phyloP scores from a whole-genome alignment of 2,329 filamentous ascomycete species.

The Fusarium solani-melongenae region DNA sequence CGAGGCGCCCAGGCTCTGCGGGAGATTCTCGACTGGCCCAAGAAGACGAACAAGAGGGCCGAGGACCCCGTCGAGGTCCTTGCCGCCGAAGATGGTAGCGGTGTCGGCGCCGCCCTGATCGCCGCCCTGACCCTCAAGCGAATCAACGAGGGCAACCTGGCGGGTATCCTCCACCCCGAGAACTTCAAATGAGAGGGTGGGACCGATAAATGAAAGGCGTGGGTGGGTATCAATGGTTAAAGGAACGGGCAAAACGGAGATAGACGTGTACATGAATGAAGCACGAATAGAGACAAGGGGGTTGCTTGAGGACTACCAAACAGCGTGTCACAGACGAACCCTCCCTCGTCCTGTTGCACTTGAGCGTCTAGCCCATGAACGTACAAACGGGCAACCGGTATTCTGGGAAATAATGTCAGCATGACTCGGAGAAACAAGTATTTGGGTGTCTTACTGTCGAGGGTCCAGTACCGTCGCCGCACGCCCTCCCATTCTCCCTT shows the following conservation, averaged over 20 bases:
- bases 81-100: constrained; percentile 93
- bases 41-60: constrained; percentile 73
- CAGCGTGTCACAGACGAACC: constrained; percentile 22
- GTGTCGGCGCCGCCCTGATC: constrained; percentile 96
- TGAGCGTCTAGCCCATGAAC: constrained; percentile 69
- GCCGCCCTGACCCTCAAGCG: constrained; percentile 77
- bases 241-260: constrained; percentile 35
- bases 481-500: constrained; percentile 89
- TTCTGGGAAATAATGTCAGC: constrained; percentile 54
- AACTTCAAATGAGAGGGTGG: constrained; percentile 59
- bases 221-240: constrained; percentile 26
- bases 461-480: constrained; percentile 87
- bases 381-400: constrained; percentile 81
- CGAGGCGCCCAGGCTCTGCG: constrained; percentile 89
- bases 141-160: constrained; percentile 70
- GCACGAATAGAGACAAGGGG: constrained; percentile 26
- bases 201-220: constrained; percentile 14
- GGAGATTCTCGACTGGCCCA: constrained; percentile 95
- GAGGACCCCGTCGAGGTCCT: constrained; percentile 90
- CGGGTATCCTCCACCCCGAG: constrained; percentile 73
- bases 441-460: constrained; percentile 68
- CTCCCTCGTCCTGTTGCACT: background rate
- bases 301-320: constrained; percentile 23
- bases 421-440: background rate
- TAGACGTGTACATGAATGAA: constrained; percentile 34